Evolutionary conservation across 2,329 filamentous ascomycete genomes (phyloP), one percentile per base, ranked within the genome.

Genomic region (Didymella arachidicola): DNA sequence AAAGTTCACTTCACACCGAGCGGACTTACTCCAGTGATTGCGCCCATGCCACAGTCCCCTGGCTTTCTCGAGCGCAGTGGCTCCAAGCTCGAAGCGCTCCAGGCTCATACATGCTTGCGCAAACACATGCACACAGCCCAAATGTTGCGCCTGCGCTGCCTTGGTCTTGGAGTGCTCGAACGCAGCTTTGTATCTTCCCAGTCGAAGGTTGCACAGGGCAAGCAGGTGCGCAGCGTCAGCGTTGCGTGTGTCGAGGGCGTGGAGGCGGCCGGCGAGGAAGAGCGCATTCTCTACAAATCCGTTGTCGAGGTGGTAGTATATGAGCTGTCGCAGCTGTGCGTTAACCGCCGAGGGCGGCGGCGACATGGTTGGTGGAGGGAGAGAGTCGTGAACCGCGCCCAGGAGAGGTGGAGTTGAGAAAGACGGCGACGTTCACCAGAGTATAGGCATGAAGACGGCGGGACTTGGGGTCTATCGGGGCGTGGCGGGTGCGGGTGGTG

Each of bases 51-150:
- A 98, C 22, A 88, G 79, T n/a, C 82, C 80, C 74, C 87, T 89
- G 45, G 90, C 87, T 75, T 92, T 93, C 69, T 99, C 95, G 71
- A 99, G 79, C 6, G 92, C 92, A 11, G 85, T 83, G 53, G 94
- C 89, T 26, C 95, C 95, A 68, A 96, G 92, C 60, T 89, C 87
- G 75, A 89, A 89, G 63, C 87, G 87, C 59, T 91, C 92, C 57
- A 98, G 80, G 43, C 87, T 86, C 60, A 97, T 79, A 72, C 92
- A 98, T 38, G 93, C 87, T 73, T 97, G 93, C 51, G 94, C 94
- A 80, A 93, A 97, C 44, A 97, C 85, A 79, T 94, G 98, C 18
- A 91, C 87, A 78, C 94, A 97, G 29, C 93, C 93, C 26, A 97
- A 74, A 78, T 98, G 91, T 30, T 84, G 81, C 22, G 90, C 91